Evolutionary conservation across 1,284 basidiomycete species (phyloP), one percentile per base, ranked within the genome.

Genomic region (Marasmius fiardii): DNA sequence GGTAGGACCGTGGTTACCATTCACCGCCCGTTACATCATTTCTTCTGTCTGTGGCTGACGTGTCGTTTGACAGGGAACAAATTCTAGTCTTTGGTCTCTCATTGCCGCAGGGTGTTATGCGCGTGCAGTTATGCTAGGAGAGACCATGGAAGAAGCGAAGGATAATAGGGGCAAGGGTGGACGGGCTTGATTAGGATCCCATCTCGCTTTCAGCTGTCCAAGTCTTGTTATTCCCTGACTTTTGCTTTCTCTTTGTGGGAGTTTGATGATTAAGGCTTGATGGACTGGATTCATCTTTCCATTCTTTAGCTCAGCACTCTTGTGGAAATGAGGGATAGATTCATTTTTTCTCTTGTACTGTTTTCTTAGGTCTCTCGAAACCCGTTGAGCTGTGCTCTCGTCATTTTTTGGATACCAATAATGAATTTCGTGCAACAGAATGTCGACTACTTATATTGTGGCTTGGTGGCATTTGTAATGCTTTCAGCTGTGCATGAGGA

Each of bases 71-170:
- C 56, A 91, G 90, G 90, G 90, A 53, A 90, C 86, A 39, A 92
- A 92, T 67, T 85, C 81, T 34, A 82, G 84, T 24, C 69, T 91
- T 58, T 92, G 81, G 74, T 88, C 87, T 8, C 64, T 88, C 51
- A 79, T 89, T 63, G 87, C 87, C n/a, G 76, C 78, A 39, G 63
- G 78, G 56, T 82, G 82, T 66, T 92, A 90, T 65, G 69, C 68
- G 33, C 80, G 86, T 52, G 87, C 88, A 26, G 71, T 85, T 48
- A 68, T 77, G 58, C 73, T 80, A 34, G 86, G 85, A 63, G 90
- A 92, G 71, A 72, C 67, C 52, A 85, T 90, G 76, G 77, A 76
- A 59, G 84, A 80, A 63, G 81, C 83, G 49, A 85, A 85, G 68
- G 76, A 73, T 61, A 85, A 88, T 65, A 80, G 78, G 72, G 83